Evolutionary conservation across 768 basidiomycete species (phyloP).

Genomic region (Suillus weaverae): DNA sequence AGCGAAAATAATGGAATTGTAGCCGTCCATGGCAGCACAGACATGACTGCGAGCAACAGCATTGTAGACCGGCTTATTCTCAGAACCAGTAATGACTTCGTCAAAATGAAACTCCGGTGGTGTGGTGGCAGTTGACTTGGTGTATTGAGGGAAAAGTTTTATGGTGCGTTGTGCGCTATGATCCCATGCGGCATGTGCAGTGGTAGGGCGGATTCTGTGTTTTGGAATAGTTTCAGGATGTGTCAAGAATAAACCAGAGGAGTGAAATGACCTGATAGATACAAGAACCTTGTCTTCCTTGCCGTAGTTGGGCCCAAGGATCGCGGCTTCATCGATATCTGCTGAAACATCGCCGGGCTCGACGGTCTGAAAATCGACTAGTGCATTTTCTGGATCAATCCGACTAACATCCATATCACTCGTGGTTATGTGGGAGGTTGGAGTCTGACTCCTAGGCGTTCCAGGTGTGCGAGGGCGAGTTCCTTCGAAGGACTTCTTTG

Average conservation of each 20-base stretch:
- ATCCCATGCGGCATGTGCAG: conserved; percentile 55
- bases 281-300: conserved; percentile 86
- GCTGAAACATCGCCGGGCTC: conserved; percentile 68
- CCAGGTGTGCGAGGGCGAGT: conserved; percentile 54
- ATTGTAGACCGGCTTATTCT: conserved; percentile 78
- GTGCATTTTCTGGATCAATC: conserved; percentile 71
- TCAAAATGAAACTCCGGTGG: conserved; percentile 67
- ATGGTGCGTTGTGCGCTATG: conserved; percentile 47
- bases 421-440: conserved; percentile 41
- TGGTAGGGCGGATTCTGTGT: conserved; percentile 63
- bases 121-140: conserved; percentile 43
- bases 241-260: conserved; percentile 8
- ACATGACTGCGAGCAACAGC: conserved; percentile 78
- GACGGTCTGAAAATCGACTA: conserved; percentile 74
- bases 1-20: conserved; percentile 94
- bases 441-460: conserved; percentile 54
- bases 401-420: conserved; percentile 78
- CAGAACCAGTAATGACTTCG: conserved; percentile 73
- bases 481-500: conserved; percentile 38
- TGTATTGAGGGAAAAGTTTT: conserved; percentile 58
- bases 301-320: conserved; percentile 52
- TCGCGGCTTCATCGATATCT: conserved; percentile 61
- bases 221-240: conserved; percentile 4
- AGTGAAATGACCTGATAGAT: conserved; percentile 59
- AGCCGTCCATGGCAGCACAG: conserved; percentile 94